Conservation (phyloP, 2,329 filamentous ascomycete genomes). For the Paracoccidioides brasiliensis region DNA sequence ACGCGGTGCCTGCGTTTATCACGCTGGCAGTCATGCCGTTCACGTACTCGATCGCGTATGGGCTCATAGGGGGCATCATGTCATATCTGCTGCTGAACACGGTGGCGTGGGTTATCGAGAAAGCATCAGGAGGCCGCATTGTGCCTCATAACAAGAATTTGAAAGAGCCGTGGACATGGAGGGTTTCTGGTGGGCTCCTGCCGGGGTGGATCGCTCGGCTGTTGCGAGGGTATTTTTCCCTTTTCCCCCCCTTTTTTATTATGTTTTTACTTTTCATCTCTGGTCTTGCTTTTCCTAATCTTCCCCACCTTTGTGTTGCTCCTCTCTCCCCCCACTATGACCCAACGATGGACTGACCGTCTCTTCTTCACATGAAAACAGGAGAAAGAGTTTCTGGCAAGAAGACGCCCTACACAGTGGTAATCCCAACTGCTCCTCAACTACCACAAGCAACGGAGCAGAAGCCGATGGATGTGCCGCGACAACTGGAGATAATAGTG, state of each 20-base stretch:
- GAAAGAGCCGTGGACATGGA: constrained; percentile 71
- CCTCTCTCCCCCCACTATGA: not conserved
- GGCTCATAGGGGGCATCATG: constrained; percentile 67
- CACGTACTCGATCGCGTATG: constrained; percentile 78
- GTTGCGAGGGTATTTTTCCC: constrained; percentile 33
- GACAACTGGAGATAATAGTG: not conserved
- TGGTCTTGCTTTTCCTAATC: not conserved
- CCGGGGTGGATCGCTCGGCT: constrained; percentile 60
- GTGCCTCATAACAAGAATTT: constrained; percentile 61
- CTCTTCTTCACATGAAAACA: constrained; percentile 1
- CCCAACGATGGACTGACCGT: not conserved
- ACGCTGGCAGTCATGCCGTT: constrained; percentile 81
- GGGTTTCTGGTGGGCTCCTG: constrained; percentile 58
- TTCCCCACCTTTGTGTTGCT: not conserved
- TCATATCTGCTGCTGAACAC: constrained; percentile 66
- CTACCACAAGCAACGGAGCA: not conserved
- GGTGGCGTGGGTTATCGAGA: constrained; percentile 54
- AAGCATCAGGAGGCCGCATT: constrained; percentile 53
- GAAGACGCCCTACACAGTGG: constrained; percentile 15
- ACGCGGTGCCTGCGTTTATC: constrained; percentile 72
- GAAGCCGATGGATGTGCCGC: not conserved
- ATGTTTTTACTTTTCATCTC: not conserved
- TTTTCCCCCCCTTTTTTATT: not conserved
- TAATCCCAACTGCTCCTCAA: not conserved
- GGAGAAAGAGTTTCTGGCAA: constrained; percentile 61